Conservation (phyloP, 2,329 filamentous ascomycete genomes). For the Nigrograna mackinnonii region DNA sequence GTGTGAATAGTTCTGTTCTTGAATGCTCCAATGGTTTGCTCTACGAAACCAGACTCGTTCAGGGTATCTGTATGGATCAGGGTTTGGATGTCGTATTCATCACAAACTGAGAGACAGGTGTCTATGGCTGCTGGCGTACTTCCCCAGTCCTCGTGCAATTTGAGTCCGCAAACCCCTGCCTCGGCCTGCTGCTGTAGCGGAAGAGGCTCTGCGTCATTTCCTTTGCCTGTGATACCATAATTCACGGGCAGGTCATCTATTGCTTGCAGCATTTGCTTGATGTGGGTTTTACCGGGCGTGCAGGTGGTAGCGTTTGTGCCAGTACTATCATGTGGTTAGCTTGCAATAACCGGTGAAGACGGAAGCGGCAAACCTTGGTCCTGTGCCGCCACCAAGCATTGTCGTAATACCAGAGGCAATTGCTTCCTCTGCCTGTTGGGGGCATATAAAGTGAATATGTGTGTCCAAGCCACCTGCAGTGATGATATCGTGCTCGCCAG, state of each 20-base stretch:
- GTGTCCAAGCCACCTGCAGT: slow-evolving; percentile 89
- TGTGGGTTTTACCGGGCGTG: slow-evolving; percentile 81
- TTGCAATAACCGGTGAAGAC: not conserved
- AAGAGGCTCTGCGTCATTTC: slow-evolving; percentile 75
- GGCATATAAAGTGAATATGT: slow-evolving; percentile 94
- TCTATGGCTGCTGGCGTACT: slow-evolving; percentile 90
- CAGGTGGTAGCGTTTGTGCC: slow-evolving; percentile 92
- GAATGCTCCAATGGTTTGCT: slow-evolving; percentile 85
- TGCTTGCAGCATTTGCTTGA: slow-evolving; percentile 88
- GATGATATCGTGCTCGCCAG: slow-evolving; percentile 86
- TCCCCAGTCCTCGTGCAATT: slow-evolving; percentile 97
- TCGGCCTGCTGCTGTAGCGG: slow-evolving; percentile 78
- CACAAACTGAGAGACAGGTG: slow-evolving; percentile 76
- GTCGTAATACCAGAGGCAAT: slow-evolving; percentile 87
- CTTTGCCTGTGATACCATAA: slow-evolving; percentile 89
- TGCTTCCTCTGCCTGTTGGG: slow-evolving; percentile 84
- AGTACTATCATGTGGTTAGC: slow-evolving; percentile 58
- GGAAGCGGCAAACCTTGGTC: slow-evolving; percentile 67
- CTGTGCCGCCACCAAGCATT: slow-evolving; percentile 87
- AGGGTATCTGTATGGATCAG: slow-evolving; percentile 95
- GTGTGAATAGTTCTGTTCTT: slow-evolving; percentile 89
- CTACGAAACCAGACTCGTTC: slow-evolving; percentile 97
- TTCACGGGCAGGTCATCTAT: slow-evolving; percentile 83
- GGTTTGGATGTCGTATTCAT: slow-evolving; percentile 89
- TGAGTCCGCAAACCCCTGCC: slow-evolving; percentile 87